Conservation (phyloP, 768 basidiomycete species). For the Boletus fagicola region DNA sequence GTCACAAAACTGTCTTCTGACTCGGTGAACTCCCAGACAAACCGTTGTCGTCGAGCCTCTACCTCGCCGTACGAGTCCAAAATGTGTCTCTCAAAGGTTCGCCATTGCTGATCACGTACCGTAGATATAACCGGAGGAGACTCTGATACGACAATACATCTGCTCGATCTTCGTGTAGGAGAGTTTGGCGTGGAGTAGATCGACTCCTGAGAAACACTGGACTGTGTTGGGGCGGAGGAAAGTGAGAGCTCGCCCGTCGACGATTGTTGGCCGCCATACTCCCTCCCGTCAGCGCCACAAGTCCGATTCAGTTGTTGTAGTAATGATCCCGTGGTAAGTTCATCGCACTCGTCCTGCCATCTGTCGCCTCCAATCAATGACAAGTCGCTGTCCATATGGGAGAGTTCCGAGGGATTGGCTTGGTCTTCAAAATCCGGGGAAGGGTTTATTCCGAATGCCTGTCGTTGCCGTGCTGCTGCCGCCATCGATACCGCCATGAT, state of each 20-base stretch:
- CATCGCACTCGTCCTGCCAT: conserved; percentile 39
- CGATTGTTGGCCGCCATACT: neutral
- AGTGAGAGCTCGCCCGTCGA: conserved; percentile 12
- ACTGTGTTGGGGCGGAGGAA: conserved; percentile 11
- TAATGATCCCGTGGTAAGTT: conserved; percentile 31
- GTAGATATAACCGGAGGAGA: conserved; percentile 6
- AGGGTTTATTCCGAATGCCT: conserved; percentile 51
- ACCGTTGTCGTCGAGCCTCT: conserved; percentile 63
- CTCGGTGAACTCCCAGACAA: conserved; percentile 65
- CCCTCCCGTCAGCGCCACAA: neutral
- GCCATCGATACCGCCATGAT: conserved; percentile 30
- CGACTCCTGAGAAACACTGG: conserved; percentile 26
- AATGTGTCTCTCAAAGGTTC: conserved; percentile 20
- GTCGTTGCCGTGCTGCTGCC: conserved; percentile 45
- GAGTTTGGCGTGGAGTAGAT: conserved; percentile 24
- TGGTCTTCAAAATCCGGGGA: conserved; percentile 29
- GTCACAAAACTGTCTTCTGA: conserved; percentile 70
- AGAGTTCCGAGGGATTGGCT: conserved; percentile 9
- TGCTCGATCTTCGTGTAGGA: conserved; percentile 10
- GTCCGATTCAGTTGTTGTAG: conserved; percentile 19
- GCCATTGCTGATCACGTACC: conserved; percentile 24
- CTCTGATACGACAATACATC: conserved; percentile 5
- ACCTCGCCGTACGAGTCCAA: conserved; percentile 39
- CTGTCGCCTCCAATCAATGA: conserved; percentile 42
- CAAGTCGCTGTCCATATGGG: conserved; percentile 47